phyloP scores from a whole-genome alignment of 2,329 filamentous ascomycete species.

The Capronia epimyces region DNA sequence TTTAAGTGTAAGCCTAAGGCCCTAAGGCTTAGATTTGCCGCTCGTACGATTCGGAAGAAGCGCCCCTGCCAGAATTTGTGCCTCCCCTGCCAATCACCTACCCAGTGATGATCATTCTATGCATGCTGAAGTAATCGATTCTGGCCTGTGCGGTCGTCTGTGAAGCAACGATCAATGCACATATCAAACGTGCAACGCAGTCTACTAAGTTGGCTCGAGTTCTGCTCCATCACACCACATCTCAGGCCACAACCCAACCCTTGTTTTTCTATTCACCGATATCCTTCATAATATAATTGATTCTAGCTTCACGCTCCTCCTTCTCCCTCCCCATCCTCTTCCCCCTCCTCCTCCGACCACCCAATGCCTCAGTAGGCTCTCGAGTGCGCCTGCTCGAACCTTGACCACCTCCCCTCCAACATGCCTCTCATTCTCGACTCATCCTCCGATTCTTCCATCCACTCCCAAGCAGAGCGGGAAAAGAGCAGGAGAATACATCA shows the following conservation, averaged over 20 bases:
- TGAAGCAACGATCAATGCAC: too few species aligned
- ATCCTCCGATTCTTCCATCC: constrained; percentile 27
- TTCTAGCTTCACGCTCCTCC: background rate
- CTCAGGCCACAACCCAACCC: constrained; percentile 36
- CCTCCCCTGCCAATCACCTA: background rate
- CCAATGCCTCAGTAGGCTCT: constrained; percentile 8
- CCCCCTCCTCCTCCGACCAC: constrained; percentile 1
- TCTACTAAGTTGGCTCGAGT: background rate
- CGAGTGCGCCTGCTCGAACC: background rate
- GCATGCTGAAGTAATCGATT: background rate
- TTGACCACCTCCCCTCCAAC: background rate
- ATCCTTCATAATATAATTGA: background rate
- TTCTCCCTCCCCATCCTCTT: background rate
- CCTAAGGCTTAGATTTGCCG: background rate
- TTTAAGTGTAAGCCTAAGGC: too few species aligned
- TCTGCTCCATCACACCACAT: constrained; percentile 51
- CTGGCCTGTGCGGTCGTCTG: constrained; percentile 3
- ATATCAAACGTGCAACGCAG: background rate
- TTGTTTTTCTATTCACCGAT: background rate
- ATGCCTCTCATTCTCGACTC: constrained; percentile 31
- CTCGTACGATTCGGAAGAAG: constrained; percentile 10
- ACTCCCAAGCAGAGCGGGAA: constrained; percentile 32
- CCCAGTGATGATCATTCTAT: too few species aligned
- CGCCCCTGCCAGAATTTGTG: background rate
- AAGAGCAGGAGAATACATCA: constrained; percentile 51